phyloP scores from a whole-genome alignment of 2,329 filamentous ascomycete genomes.

The Hypoxylon sp. region DNA sequence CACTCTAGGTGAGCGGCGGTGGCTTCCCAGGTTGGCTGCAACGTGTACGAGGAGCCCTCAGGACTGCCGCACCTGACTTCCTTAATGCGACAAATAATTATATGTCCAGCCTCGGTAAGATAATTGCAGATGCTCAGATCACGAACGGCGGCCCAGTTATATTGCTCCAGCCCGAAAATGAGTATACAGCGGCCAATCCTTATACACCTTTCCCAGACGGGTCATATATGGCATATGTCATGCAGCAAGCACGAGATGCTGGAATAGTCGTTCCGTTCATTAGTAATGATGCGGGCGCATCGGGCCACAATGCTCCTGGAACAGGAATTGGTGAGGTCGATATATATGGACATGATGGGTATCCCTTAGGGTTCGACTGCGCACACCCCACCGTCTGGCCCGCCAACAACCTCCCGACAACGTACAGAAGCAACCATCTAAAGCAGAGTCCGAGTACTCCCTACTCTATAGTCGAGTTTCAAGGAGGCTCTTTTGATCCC shows the following conservation, averaged over 20 bases:
- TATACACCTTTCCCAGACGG: constrained; percentile 73
- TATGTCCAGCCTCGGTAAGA: constrained; percentile 71
- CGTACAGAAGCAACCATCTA: constrained; percentile 68
- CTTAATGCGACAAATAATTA: constrained; percentile 75
- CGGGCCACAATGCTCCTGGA: constrained; percentile 75
- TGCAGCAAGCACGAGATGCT: constrained; percentile 75
- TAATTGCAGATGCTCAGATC: constrained; percentile 82
- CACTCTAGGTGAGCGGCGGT: constrained; percentile 67
- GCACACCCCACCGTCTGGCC: constrained; percentile 70
- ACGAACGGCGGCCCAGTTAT: constrained; percentile 87
- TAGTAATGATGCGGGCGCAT: constrained; percentile 77
- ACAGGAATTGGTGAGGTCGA: constrained; percentile 64
- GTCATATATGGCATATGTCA: constrained; percentile 78
- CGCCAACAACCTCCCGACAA: constrained; percentile 66
- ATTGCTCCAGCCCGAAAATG: constrained; percentile 85
- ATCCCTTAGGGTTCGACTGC: constrained; percentile 63
- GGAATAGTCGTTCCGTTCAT: constrained; percentile 83
- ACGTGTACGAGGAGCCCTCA: constrained; percentile 73
- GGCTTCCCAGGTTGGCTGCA: constrained; percentile 87
- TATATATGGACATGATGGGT: constrained; percentile 59
- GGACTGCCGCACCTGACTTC: constrained; percentile 74
- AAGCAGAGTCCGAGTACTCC: constrained; percentile 75
- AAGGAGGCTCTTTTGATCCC: constrained; percentile 79
- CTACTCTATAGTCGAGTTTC: constrained; percentile 68
- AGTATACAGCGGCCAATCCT: constrained; percentile 72